Percentiles rank a stretch among this genome's conserved stretches.
These are phyloP conservation scores for Plasmodium sp. DNA, from an alignment of 169 alveolate species.

Conservation along the genomic window DNA sequence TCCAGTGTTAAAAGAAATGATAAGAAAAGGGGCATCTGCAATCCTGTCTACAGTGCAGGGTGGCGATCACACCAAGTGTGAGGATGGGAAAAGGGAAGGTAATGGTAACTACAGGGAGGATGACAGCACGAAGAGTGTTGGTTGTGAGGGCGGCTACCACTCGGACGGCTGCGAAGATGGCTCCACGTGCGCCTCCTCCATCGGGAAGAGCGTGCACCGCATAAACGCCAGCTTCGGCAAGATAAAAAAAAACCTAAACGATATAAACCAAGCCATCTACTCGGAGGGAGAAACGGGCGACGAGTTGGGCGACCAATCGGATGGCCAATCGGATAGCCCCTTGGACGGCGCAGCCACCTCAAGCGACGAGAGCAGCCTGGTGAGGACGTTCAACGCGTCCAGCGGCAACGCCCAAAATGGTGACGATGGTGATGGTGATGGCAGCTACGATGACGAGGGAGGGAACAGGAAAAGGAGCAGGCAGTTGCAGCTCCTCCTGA, in stretches of 20 bases:
- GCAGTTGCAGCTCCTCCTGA: slow-evolving; percentile 1
- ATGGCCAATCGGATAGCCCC: neutral
- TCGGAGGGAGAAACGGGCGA: neutral
- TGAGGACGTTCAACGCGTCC: neutral
- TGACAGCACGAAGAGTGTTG: neutral
- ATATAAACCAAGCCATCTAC: neutral
- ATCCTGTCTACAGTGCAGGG: neutral
- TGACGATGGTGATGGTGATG: neutral
- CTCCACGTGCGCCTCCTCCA: neutral
- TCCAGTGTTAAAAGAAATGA: neutral
- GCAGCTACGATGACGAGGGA: neutral
- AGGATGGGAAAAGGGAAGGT: neutral
- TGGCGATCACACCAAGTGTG: neutral
- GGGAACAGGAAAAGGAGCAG: neutral
- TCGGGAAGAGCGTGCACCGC: slow-evolving; percentile 12
- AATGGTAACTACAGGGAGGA: neutral
- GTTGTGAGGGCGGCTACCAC: neutral
- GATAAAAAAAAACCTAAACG: slow-evolving; percentile 11
- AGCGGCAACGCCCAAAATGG: neutral
- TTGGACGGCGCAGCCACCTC: neutral
- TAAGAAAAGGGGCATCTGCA: neutral
- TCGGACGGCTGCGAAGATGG: neutral
- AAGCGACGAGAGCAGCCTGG: neutral
- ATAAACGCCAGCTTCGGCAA: slow-evolving; percentile 22
- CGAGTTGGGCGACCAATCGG: neutral